Conservation (phyloP, 257 asterid genomes). For the Fraxinus americana region DNA sequence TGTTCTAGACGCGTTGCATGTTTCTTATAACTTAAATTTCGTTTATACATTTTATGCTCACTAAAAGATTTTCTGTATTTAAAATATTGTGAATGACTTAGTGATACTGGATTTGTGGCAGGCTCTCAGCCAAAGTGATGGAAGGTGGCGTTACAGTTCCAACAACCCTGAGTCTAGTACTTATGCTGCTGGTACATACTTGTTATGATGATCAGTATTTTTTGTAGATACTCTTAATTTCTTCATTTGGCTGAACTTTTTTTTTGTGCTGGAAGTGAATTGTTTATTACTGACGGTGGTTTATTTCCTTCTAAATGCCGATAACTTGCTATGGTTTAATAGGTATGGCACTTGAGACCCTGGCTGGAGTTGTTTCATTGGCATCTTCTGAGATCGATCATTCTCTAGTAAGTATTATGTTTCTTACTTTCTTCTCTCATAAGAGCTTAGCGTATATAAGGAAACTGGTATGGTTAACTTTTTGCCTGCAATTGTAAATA, state of each 20-base stretch:
- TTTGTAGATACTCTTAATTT: neutral
- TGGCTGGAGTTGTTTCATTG: conserved; percentile 83
- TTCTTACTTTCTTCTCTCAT: conserved; percentile 10
- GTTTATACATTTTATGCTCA: conserved; percentile 1
- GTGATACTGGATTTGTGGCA: conserved; percentile 35
- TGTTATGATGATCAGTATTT: neutral
- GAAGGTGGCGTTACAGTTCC: conserved; percentile 92
- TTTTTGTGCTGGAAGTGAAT: conserved; percentile 7
- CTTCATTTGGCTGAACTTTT: neutral
- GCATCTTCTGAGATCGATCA: conserved; percentile 75
- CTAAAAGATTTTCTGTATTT: conserved; percentile 6
- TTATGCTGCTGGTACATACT: conserved; percentile 78
- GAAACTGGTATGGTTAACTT: neutral
- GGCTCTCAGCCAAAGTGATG: conserved; percentile 99
- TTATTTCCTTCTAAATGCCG: conserved; percentile 19
- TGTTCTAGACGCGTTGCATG: conserved; percentile 21
- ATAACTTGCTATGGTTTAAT: conserved; percentile 17
- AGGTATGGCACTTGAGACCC: conserved; percentile 90
- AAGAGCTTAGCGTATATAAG: neutral
- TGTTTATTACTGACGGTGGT: conserved; percentile 17
- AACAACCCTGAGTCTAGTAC: conserved; percentile 83
- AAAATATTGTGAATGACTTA: conserved; percentile 21
- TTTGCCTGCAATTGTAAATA: conserved; percentile 5
- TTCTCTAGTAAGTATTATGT: conserved; percentile 57
- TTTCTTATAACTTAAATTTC: neutral